Percentiles rank a stretch among this genome's conserved stretches.
Conservation (phyloP, 495 filamentous ascomycete species). For the Lasiosphaeria ovina region DNA sequence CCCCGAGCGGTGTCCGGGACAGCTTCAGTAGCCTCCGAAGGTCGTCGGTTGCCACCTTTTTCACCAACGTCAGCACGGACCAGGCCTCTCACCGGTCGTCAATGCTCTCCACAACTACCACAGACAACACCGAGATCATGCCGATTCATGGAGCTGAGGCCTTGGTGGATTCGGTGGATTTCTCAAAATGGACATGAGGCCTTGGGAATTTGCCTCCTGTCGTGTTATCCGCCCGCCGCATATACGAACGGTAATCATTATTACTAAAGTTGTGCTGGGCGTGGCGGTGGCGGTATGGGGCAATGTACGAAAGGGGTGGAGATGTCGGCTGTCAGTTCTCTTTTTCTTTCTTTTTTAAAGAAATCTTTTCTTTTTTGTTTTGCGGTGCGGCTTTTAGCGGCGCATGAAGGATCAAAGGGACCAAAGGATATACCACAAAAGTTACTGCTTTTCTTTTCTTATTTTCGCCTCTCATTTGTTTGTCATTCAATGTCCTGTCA, state of each 20-base stretch:
- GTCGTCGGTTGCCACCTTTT: constrained; percentile 56
- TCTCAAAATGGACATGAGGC: constrained; percentile 56
- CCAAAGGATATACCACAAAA: constrained; percentile 24
- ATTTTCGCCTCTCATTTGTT: not conserved
- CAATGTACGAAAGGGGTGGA: not conserved
- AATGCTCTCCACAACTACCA: constrained; percentile 47
- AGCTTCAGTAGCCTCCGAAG: constrained; percentile 50
- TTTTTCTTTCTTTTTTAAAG: not conserved
- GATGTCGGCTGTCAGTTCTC: not conserved
- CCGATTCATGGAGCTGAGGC: constrained; percentile 42
- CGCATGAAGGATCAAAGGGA: not conserved
- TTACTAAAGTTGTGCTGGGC: not conserved
- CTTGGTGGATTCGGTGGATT: constrained; percentile 56
- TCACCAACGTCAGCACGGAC: constrained; percentile 46
- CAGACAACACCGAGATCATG: constrained; percentile 48
- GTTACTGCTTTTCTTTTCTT: constrained; percentile 14
- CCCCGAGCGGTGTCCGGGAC: constrained; percentile 46
- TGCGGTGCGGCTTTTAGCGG: not conserved
- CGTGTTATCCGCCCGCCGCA: too few relatives aligned
- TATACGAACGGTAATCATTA: too few relatives aligned
- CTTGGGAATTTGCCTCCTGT: too few relatives aligned
- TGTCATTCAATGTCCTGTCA: not conserved
- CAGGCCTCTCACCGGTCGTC: constrained; percentile 50
- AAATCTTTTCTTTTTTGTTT: not conserved
- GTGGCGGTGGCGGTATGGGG: not conserved